phyloP scores from a whole-genome alignment of 257 asterid genomes.

The Primulina tabacum region DNA sequence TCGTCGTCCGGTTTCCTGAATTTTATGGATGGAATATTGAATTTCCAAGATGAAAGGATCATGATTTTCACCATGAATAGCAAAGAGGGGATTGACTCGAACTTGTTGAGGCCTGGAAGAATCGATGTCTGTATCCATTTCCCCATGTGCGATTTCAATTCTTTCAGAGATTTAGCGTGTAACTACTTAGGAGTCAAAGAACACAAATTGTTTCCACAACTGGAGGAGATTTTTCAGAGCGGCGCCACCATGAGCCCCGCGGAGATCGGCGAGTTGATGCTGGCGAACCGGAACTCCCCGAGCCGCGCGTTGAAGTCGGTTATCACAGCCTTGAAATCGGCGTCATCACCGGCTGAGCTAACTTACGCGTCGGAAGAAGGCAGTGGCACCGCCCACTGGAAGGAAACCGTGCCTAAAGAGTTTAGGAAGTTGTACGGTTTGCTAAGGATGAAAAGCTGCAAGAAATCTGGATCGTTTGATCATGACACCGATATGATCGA shows the following conservation, averaged over 20 bases:
- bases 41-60: slow-evolving; percentile 13
- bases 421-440: slow-evolving; percentile 28
- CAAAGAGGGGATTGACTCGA: slow-evolving; percentile 15
- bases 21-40: slow-evolving; percentile 34
- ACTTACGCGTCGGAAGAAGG: slow-evolving; percentile 5
- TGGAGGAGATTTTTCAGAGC: slow-evolving; percentile 30
- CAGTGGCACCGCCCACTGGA: slow-evolving; percentile 20
- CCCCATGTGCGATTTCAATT: slow-evolving; percentile 25
- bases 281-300: slow-evolving; percentile 29
- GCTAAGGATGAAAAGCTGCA: slow-evolving; percentile 25
- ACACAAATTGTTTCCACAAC: slow-evolving; percentile 29
- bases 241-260: slow-evolving; percentile 35
- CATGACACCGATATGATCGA: slow-evolving; percentile 14
- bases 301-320: slow-evolving; percentile 32
- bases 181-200: slow-evolving; percentile 27
- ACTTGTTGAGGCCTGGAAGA: slow-evolving; percentile 29
- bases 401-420: slow-evolving; percentile 30
- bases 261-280: slow-evolving; percentile 30
- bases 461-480: slow-evolving; percentile 20
- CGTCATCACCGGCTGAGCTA: slow-evolving; percentile 5
- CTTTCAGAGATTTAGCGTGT: slow-evolving; percentile 25
- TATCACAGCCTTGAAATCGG: slow-evolving; percentile 22
- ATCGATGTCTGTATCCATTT: slow-evolving; percentile 28
- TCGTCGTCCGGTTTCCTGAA: slow-evolving; percentile 21
- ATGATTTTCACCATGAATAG: slow-evolving; percentile 5